Percentiles rank a stretch among this genome's conserved stretches.
Conservation (phyloP, 1,139 yeast genomes). For the Candida labiduridarum region DNA sequence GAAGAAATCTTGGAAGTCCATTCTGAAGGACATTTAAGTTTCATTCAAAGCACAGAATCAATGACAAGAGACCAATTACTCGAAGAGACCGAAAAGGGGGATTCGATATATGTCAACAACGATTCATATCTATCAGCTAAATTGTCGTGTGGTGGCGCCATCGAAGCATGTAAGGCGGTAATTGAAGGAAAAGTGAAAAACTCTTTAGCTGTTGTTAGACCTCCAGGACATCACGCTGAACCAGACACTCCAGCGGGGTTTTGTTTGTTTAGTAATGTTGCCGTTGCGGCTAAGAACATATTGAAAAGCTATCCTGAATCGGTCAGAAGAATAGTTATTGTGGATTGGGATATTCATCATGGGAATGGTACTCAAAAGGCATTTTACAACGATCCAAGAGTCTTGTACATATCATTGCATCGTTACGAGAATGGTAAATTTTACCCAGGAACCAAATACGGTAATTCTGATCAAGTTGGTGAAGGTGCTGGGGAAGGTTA, state of each 20-base stretch:
- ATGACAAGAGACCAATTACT: conserved; percentile 80
- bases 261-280: conserved; percentile 93
- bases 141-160: conserved; percentile 94
- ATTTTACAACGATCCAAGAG: conserved; percentile 86
- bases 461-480: conserved; percentile 80
- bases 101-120: conserved; percentile 92
- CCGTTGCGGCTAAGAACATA: conserved; percentile 92
- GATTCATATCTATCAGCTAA: conserved; percentile 88
- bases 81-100: conserved; percentile 88
- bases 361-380: conserved; percentile 98
- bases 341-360: conserved; percentile 98
- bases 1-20: conserved; percentile 91
- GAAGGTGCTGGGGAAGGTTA: conserved; percentile 85
- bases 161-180: conserved; percentile 95
- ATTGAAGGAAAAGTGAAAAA: conserved; percentile 91
- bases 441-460: conserved; percentile 89
- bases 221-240: conserved; percentile 99
- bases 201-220: conserved; percentile 92
- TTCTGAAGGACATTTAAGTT: conserved; percentile 75
- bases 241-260: conserved; percentile 98
- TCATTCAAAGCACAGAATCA: conserved; percentile 70
- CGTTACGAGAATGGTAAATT: conserved; percentile 90
- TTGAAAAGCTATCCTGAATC: conserved; percentile 84
- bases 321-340: conserved; percentile 76
- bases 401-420: conserved; percentile 86